Evolutionary conservation across 306 rosid genomes (phyloP).

Genomic region (Vigna radiata): DNA sequence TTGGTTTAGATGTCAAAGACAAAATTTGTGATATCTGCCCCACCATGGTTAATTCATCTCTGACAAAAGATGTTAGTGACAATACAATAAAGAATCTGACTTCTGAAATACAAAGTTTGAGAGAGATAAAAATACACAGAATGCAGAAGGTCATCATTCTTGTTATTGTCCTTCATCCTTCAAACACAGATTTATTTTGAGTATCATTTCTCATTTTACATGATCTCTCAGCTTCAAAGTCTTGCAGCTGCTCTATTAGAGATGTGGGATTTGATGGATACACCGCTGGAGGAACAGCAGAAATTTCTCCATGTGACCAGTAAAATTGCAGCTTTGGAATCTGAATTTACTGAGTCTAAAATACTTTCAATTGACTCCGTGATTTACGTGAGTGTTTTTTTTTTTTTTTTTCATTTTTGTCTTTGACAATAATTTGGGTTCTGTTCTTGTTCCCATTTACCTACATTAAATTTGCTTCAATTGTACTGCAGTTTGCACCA

Average conservation of each 20-base stretch:
- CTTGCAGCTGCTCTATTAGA: conserved; percentile 64
- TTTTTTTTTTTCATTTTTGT: neutral
- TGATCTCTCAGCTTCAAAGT: conserved; percentile 62
- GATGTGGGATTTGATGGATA: conserved; percentile 85
- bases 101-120: conserved; percentile 54
- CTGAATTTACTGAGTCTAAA: conserved; percentile 66
- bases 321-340: conserved; percentile 66
- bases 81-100: conserved; percentile 55
- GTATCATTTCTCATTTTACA: conserved; percentile 28
- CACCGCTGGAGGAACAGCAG: conserved; percentile 65
- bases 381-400: conserved; percentile 53
- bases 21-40: conserved; percentile 49
- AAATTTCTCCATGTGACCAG: conserved; percentile 64
- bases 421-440: neutral
- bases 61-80: conserved; percentile 53
- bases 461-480: neutral
- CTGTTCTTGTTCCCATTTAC: conserved; percentile 1
- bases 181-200: conserved; percentile 2
- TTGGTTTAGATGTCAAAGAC: conserved; percentile 48
- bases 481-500: conserved; percentile 5
- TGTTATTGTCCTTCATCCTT: conserved; percentile 24
- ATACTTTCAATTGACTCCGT: conserved; percentile 62
- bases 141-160: conserved; percentile 60
- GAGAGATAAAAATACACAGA: conserved; percentile 68
- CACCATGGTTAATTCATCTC: conserved; percentile 45